Evolutionary conservation across 2,329 filamentous ascomycete species (phyloP).

Genomic region (Ceratocystis lukuohia): DNA sequence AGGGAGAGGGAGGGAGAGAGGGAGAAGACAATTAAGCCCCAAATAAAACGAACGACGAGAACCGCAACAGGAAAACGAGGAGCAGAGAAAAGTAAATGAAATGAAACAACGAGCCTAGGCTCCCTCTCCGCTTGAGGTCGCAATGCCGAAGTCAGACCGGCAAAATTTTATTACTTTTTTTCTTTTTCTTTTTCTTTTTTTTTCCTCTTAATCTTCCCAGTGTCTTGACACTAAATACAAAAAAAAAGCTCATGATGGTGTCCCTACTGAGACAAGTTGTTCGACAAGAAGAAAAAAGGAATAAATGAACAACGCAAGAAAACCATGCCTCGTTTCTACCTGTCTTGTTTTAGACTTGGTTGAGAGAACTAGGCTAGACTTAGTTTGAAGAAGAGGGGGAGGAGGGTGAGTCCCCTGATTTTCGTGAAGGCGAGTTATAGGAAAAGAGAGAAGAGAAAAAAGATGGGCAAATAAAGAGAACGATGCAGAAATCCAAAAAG

Average conservation of each 20-base stretch:
- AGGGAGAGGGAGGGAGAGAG: background rate
- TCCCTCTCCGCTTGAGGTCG: background rate
- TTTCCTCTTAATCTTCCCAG: background rate
- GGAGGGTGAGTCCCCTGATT: background rate
- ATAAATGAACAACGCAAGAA: background rate
- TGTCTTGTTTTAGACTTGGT: background rate
- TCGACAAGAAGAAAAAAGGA: background rate
- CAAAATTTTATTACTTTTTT: background rate
- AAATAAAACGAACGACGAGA: background rate
- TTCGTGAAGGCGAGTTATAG: background rate
- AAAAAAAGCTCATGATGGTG: background rate
- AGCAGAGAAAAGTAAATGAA: background rate
- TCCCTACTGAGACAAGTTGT: background rate
- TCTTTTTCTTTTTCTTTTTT: background rate
- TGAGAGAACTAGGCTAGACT: background rate
- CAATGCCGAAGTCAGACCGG: slow-evolving; percentile 9
- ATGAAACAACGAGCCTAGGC: background rate
- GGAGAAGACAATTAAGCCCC: background rate
- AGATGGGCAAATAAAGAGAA: background rate
- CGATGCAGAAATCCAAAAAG: background rate
- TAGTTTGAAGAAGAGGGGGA: background rate
- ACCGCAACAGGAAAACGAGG: background rate
- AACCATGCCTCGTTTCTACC: background rate
- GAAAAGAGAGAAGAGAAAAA: background rate
- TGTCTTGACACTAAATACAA: background rate